Base-by-base conservation (phyloP, 345 rosid species). In the Eucalyptus pumila region DNA sequence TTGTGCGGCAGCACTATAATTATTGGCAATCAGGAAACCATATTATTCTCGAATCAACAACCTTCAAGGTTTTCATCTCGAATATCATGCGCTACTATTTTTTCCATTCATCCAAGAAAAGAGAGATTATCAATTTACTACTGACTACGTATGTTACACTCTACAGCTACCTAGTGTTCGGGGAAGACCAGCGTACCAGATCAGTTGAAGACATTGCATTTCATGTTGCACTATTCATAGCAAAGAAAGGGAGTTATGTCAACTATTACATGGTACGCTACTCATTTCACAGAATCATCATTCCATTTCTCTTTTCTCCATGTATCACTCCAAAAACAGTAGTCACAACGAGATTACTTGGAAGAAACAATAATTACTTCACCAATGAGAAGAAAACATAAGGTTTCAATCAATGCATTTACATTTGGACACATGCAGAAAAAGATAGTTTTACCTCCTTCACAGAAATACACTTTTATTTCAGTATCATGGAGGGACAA, bases 401-500 rank as follows among this genome's bases (percentile, higher is more conserved):
- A 45, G 50, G 67, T 58, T 27, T 44, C 54, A 44, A 14, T 87
- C 26, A 60, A 16, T 51, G 65, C 87, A 37, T 85, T 85, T 27
- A 85, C 30, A 48, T n/a, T 32, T 37, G 27, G 83, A 76, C 47
- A 76, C 8, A 76, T 76, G 47, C 83, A 21, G 83, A 76, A 76
- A 37, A 51, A 42, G 2, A 86, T 50, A 86, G 12, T 50, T 76
- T 72, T 76, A 27, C 56, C 56, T 85, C 51, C 56, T 85, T 50
- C 56, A 85, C 56, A 45, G 37, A 48, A 45, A 45, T 45, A 85
- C 86, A 45, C 56, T 32, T 86, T 37, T 58, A 40, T 58, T 81
- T 16, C 88, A 97, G 99, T 97, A 95, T 91, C 97, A 97, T 87
- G 99, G 98, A 49, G 99, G 98, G 92, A 96, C 98, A 14, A 97